phyloP scores from a whole-genome alignment of 164 flowering plant species.

The Aristolochia fimbriata region DNA sequence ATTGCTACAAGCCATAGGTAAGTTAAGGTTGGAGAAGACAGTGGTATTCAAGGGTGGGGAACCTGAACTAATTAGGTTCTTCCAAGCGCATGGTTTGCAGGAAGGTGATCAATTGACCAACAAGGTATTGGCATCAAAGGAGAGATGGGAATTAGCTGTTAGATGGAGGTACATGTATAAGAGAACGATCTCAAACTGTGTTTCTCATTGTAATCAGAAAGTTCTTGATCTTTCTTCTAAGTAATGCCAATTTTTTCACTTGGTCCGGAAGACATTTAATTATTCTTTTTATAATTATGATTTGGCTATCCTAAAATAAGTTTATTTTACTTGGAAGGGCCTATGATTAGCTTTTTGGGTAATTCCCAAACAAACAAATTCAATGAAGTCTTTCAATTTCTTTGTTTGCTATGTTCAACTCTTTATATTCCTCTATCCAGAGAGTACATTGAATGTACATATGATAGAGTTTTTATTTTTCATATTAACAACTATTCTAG shows the following conservation, averaged over 20 bases:
- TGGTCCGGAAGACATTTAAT: no score
- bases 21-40: constrained; percentile 11
- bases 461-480: no score
- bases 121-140: constrained; percentile 28
- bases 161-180: constrained; percentile 81
- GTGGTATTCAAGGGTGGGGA: constrained; percentile 6
- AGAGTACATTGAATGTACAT: no score
- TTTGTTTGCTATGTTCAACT: no score
- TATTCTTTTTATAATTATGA: no score
- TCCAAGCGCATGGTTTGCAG: constrained; percentile 20
- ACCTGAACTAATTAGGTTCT: constrained; percentile 33
- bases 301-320: no score
- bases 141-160: constrained; percentile 67
- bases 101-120: constrained; percentile 9
- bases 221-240: constrained; percentile 18
- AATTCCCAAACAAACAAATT: no score
- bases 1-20: constrained; percentile 31
- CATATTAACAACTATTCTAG: no score
- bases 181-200: constrained; percentile 41
- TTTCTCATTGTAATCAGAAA: constrained; percentile 34
- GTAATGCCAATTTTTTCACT: neutral
- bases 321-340: no score
- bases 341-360: no score
- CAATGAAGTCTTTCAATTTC: no score
- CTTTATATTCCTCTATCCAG: no score